A percentile compares a stretch with the other conserved stretches of the same genome.
Conservation (phyloP, 1,284 basidiomycete genomes). For the Rhizoctonia solani region DNA sequence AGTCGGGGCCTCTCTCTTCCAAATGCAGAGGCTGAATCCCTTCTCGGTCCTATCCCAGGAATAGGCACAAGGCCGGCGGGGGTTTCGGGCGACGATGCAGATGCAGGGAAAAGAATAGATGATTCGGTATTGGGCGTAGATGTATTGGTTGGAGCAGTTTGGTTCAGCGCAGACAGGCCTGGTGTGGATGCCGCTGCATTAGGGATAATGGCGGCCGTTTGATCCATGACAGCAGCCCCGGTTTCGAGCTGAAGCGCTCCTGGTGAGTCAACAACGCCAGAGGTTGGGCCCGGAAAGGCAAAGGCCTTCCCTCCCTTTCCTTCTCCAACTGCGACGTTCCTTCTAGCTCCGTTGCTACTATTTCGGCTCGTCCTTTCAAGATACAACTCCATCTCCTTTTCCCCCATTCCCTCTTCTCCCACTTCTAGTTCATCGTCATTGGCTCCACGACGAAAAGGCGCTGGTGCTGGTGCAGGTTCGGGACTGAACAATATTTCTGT, state of each 20-base stretch:
- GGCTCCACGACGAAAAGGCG: slow-evolving; percentile 80
- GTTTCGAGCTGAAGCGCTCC: slow-evolving; percentile 28
- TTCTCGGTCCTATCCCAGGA: slow-evolving; percentile 59
- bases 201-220: not conserved
- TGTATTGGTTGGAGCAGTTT: slow-evolving; percentile 47
- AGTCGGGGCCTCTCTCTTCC: slow-evolving; percentile 58
- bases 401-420: not conserved
- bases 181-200: not conserved
- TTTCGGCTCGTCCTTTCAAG: not conserved
- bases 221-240: slow-evolving; percentile 29
- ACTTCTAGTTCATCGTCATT: slow-evolving; percentile 69
- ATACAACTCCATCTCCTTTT: slow-evolving; percentile 25
- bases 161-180: slow-evolving; percentile 54
- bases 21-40: slow-evolving; percentile 41
- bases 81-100: slow-evolving; percentile 37
- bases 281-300: slow-evolving; percentile 1
- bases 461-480: slow-evolving; percentile 59
- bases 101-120: slow-evolving; percentile 77
- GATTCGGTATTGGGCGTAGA: slow-evolving; percentile 46
- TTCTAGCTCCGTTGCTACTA: not conserved
- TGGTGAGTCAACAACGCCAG: not conserved
- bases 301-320: slow-evolving; percentile 1
- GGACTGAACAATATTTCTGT: slow-evolving; percentile 50
- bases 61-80: slow-evolving; percentile 43
- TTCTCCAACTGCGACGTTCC: slow-evolving; percentile 5